Evolutionary conservation across 176 grass and related monocot species (phyloP).

Genomic region (Rhynchospora tenuis): DNA sequence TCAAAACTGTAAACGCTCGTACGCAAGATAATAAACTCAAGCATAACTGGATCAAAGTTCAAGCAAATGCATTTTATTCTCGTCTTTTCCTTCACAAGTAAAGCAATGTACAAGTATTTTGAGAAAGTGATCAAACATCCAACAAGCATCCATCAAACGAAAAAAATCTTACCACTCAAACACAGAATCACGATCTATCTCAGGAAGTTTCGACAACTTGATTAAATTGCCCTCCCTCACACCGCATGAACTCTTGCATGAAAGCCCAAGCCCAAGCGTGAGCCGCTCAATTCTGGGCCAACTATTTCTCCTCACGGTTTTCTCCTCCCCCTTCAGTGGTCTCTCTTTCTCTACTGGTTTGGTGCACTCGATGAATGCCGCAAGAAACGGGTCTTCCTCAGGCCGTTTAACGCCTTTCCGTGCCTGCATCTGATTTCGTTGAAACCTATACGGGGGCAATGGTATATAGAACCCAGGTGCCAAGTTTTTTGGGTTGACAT

Average conservation of each 20-base stretch:
- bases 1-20: background rate
- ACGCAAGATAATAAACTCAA: background rate
- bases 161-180: background rate
- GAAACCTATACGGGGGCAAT: constrained; percentile 36
- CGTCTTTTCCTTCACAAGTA: background rate
- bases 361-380: constrained; percentile 71
- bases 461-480: constrained; percentile 35
- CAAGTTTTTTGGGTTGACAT: constrained; percentile 15
- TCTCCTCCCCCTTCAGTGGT: background rate
- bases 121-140: background rate
- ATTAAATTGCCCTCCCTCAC: constrained; percentile 34
- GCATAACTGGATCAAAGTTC: background rate
- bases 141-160: background rate
- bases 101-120: background rate
- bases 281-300: constrained; percentile 23
- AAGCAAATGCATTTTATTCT: background rate
- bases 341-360: background rate
- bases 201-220: constrained; percentile 14
- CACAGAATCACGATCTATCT: background rate
- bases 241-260: constrained; percentile 39
- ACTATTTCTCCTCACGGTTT: background rate
- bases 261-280: constrained; percentile 23
- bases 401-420: constrained; percentile 13
- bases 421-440: background rate
- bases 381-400: constrained; percentile 64